A percentile compares a stretch with the other conserved stretches of the same genome.
phyloP scores from a whole-genome alignment of 306 rosid genomes.

The Cucurbita moschata region DNA sequence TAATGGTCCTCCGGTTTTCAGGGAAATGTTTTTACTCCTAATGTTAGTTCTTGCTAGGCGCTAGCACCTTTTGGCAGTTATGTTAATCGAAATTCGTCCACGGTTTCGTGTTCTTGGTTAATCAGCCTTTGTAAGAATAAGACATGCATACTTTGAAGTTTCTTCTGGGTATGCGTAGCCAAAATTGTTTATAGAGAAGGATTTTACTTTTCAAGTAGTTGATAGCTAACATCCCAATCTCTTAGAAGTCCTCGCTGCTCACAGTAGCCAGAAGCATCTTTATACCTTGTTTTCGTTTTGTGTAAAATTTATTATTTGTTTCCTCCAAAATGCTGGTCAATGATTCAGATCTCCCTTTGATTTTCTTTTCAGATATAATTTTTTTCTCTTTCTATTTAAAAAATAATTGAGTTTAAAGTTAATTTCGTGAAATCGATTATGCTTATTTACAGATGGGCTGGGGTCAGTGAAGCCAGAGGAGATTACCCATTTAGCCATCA shows the following conservation, averaged over 20 bases:
- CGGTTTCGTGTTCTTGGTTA: too few species aligned
- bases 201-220: too few species aligned
- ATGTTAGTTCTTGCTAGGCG: not conserved
- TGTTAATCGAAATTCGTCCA: too few species aligned
- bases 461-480: slow-evolving; percentile 88
- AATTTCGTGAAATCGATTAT: not conserved
- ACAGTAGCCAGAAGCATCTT: not conserved
- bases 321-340: not conserved
- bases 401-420: not conserved
- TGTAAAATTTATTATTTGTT: not conserved
- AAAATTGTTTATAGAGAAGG: too few species aligned
- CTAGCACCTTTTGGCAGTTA: too few species aligned
- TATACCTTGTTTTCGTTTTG: not conserved
- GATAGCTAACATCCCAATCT: too few species aligned
- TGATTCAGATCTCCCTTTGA: not conserved
- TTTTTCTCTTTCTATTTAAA: not conserved
- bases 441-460: slow-evolving; percentile 66
- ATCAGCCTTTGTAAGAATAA: too few species aligned
- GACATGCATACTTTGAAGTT: too few species aligned
- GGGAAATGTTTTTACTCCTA: not conserved
- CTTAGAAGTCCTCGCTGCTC: too few species aligned
- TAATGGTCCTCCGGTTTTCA: not conserved
- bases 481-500: slow-evolving; percentile 99
- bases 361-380: not conserved
- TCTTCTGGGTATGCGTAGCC: too few species aligned